Evolutionary conservation across 2,329 filamentous ascomycete species (phyloP).

Genomic region (Mycogone perniciosa): DNA sequence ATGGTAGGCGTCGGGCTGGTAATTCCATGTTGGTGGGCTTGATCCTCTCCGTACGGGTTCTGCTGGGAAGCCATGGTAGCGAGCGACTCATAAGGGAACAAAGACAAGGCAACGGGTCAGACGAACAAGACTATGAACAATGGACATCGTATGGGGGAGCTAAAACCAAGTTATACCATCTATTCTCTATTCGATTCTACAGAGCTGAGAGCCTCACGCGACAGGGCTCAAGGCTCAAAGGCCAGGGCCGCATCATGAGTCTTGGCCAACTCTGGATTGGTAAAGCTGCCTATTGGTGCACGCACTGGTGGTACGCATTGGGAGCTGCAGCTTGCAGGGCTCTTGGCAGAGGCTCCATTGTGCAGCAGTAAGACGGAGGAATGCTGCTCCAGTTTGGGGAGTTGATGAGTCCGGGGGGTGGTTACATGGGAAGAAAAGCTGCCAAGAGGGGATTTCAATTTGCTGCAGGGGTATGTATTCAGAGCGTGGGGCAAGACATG

Average conservation of each 20-base stretch:
- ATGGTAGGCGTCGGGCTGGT: conserved; percentile 1
- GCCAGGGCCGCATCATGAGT: no score
- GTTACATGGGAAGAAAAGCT: not conserved
- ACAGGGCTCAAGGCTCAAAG: no score
- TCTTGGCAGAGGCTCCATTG: not conserved
- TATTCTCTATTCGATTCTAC: no score
- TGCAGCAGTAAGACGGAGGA: conserved; percentile 6
- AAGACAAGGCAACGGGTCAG: not conserved
- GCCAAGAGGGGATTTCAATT: not conserved
- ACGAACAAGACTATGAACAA: not conserved
- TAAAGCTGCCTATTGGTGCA: no score
- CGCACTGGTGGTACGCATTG: not conserved
- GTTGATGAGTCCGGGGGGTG: no score
- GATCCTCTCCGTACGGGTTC: not conserved
- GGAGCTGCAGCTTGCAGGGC: not conserved
- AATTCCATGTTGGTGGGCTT: not conserved
- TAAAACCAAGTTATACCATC: no score
- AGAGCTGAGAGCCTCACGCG: no score
- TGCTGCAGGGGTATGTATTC: not conserved
- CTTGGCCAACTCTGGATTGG: no score
- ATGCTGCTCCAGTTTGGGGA: not conserved
- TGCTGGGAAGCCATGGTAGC: not conserved
- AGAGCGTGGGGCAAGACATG: not conserved
- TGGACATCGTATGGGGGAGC: no score
- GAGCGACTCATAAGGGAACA: not conserved